phyloP scores from a whole-genome alignment of 495 filamentous ascomycete genomes.

The Bacidia rubella region DNA sequence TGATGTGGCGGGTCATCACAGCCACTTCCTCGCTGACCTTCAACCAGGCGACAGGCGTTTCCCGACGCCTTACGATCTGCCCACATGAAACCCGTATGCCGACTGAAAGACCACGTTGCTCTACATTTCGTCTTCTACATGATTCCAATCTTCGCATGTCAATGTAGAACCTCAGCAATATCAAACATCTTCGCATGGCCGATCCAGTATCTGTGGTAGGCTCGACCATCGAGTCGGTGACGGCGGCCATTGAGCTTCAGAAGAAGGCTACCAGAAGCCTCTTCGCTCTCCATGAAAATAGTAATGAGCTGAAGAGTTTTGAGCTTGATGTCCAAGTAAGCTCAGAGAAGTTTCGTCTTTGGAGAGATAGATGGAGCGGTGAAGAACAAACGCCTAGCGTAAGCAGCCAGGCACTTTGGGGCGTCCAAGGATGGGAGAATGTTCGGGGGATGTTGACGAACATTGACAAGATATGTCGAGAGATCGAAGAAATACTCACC shows the following conservation, averaged over 20 bases:
- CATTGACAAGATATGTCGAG: background rate
- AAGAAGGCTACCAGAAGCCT: background rate
- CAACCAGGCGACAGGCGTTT: background rate
- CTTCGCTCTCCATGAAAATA: background rate
- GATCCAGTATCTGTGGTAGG: background rate
- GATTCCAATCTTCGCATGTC: too few relatives aligned
- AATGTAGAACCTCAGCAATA: too few relatives aligned
- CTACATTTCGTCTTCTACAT: background rate
- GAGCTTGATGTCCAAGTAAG: background rate
- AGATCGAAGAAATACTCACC: background rate
- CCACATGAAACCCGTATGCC: background rate
- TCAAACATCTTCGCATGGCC: background rate
- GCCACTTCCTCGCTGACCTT: too few relatives aligned
- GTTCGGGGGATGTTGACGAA: background rate
- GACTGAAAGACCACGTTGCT: background rate
- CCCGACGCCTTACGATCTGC: background rate
- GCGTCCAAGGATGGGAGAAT: slow-evolving; percentile 1
- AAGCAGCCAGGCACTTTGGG: background rate
- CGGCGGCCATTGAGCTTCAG: background rate
- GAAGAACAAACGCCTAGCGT: background rate
- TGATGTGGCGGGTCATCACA: too few relatives aligned
- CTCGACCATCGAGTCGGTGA: background rate
- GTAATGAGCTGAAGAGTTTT: background rate
- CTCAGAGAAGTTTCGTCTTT: background rate
- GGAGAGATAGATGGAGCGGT: background rate